phyloP scores from a whole-genome alignment of 495 filamentous ascomycete genomes.

The Neurospora terricola region DNA sequence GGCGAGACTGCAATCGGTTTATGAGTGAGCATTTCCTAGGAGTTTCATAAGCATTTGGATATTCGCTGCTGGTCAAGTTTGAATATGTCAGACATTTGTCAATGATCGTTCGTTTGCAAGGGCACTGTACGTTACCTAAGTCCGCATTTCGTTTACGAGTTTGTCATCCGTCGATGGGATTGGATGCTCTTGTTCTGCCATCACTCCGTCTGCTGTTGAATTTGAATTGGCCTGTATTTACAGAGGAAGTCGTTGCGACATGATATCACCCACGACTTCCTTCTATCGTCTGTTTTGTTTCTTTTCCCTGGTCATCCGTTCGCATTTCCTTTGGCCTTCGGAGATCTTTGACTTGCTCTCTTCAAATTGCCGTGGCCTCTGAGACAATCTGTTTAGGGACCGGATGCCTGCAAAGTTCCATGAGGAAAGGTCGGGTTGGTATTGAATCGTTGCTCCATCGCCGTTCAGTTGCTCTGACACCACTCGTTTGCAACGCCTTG shows the following conservation, averaged over 20 bases:
- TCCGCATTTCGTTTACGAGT: neutral
- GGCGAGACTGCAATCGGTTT: neutral
- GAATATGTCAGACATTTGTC: neutral
- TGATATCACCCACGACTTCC: neutral
- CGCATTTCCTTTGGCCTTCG: neutral
- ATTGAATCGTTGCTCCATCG: neutral
- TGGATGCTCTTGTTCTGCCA: neutral
- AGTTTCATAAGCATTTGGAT: neutral
- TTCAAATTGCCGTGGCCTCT: neutral
- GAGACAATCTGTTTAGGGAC: neutral
- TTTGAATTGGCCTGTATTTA: neutral
- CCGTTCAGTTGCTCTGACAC: neutral
- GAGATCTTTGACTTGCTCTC: neutral
- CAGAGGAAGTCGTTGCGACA: neutral
- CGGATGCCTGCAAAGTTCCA: neutral
- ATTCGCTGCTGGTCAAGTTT: neutral
- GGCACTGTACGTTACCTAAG: neutral
- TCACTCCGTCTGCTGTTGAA: neutral
- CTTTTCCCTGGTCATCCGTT: neutral
- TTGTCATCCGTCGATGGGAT: neutral
- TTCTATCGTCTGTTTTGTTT: neutral
- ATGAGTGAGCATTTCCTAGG: neutral
- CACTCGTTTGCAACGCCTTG: neutral
- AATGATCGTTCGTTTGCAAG: neutral
- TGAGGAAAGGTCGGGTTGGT: neutral